Evolutionary conservation across 2,329 filamentous ascomycete species (phyloP).

Genomic region (Nigrograna mackinnonii): DNA sequence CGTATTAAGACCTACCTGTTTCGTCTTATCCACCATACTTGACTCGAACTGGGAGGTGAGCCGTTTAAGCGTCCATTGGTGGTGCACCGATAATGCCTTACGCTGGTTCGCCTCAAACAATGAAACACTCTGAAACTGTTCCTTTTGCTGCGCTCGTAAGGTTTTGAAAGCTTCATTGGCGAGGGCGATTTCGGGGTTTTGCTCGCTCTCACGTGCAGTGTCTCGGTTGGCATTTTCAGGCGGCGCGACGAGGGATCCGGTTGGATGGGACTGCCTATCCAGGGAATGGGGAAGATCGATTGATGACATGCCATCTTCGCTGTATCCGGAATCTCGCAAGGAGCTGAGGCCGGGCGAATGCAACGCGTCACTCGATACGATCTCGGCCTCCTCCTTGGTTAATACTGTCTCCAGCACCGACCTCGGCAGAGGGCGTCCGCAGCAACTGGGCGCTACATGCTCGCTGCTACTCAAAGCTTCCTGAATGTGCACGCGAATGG

Average conservation of each 20-base stretch:
- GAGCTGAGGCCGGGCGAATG: constrained; percentile 19
- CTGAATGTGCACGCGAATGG: constrained; percentile 35
- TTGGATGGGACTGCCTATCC: constrained; percentile 7
- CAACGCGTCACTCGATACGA: constrained; percentile 17
- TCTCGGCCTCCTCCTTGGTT: constrained; percentile 41
- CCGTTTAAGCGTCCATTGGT: constrained; percentile 22
- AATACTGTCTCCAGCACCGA: constrained; percentile 41
- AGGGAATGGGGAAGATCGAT: constrained; percentile 17
- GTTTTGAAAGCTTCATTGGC: constrained; percentile 29
- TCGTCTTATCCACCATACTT: constrained; percentile 20
- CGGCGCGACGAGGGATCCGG: constrained; percentile 7
- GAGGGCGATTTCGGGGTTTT: constrained; percentile 22
- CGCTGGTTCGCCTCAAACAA: constrained; percentile 36
- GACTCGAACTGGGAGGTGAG: constrained; percentile 23
- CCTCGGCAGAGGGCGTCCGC: constrained; percentile 44
- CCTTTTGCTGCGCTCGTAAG: constrained; percentile 29
- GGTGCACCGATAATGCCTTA: constrained; percentile 29
- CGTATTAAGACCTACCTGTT: constrained; percentile 26
- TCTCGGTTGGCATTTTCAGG: constrained; percentile 10
- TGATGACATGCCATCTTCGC: constrained; percentile 27
- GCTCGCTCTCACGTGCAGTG: constrained; percentile 15
- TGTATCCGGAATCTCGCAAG: constrained; percentile 28
- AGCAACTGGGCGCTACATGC: constrained; percentile 42
- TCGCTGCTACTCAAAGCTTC: constrained; percentile 35
- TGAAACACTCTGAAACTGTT: constrained; percentile 32